phyloP scores from a whole-genome alignment of 208 protist species.

The Strigomonas culicis region DNA sequence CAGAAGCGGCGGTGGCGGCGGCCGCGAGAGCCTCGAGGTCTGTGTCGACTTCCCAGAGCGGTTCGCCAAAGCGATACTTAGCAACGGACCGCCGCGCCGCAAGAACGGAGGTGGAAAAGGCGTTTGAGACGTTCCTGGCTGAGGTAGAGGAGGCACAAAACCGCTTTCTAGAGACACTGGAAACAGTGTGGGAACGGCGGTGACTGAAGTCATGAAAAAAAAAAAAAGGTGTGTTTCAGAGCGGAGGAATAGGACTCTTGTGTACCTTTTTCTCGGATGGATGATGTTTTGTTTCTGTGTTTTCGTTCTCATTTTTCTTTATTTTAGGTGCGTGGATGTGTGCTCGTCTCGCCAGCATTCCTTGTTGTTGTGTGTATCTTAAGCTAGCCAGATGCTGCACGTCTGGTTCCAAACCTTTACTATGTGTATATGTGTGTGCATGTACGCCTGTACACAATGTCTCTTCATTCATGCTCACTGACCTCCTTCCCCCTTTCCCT shows the following conservation, averaged over 20 bases:
- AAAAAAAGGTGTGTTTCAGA: background rate
- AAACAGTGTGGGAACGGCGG: background rate
- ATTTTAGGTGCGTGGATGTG: too few relatives aligned
- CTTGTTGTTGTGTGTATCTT: background rate
- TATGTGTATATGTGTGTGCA: too few relatives aligned
- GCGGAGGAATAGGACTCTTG: background rate
- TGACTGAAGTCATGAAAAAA: background rate
- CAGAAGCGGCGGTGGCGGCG: too few relatives aligned
- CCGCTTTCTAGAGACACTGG: background rate
- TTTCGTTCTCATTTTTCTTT: conserved; percentile 3
- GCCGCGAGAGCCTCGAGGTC: too few relatives aligned
- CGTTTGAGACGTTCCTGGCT: background rate
- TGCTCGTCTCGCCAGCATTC: background rate
- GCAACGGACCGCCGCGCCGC: too few relatives aligned
- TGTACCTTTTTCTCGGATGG: conserved; percentile 5
- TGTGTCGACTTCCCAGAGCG: too few relatives aligned
- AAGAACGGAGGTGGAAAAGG: background rate
- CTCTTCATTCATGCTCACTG: background rate
- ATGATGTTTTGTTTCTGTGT: background rate
- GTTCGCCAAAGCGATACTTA: too few relatives aligned
- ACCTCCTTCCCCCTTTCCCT: conserved; percentile 16
- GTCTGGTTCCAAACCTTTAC: too few relatives aligned
- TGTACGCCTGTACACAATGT: too few relatives aligned
- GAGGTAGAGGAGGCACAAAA: conserved; percentile 8
- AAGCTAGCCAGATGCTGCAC: background rate